Evolutionary conservation across 192 early-diverging fungal species (phyloP).

Genomic region (Gonapodya prolifera): DNA sequence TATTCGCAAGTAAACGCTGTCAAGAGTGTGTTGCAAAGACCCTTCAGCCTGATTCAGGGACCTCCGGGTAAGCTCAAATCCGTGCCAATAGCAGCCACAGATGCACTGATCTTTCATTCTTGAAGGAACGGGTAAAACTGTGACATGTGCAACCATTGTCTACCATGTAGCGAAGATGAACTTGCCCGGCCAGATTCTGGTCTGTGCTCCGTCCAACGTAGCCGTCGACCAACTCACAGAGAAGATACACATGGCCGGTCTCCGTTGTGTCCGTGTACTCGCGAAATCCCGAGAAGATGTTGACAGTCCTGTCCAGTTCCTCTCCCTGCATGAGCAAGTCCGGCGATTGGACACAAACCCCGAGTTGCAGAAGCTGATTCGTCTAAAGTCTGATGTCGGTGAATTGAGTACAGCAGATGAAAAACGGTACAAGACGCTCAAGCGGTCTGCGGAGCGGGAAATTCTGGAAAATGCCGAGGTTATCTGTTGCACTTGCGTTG

Average conservation of each 20-base stretch:
- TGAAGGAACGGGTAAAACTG: conserved; percentile 98
- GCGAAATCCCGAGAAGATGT: conserved; percentile 89
- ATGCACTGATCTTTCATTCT: conserved; percentile 23
- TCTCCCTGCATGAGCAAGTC: conserved; percentile 96
- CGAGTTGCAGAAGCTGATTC: conserved; percentile 84
- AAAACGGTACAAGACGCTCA: conserved; percentile 68
- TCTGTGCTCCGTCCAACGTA: conserved; percentile 97
- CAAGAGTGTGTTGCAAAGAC: conserved; percentile 80
- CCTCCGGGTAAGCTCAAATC: conserved; percentile 1
- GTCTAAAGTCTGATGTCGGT: conserved; percentile 75
- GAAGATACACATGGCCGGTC: conserved; percentile 86
- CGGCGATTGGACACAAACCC: conserved; percentile 86
- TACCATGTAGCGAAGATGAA: conserved; percentile 91
- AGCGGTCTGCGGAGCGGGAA: conserved; percentile 78
- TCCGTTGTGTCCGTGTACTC: conserved; percentile 89
- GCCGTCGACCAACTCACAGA: conserved; percentile 98
- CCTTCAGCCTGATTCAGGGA: conserved; percentile 88
- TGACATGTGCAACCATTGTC: conserved; percentile 93
- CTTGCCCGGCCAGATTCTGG: conserved; percentile 75
- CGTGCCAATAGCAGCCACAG: background rate
- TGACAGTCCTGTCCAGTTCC: conserved; percentile 84
- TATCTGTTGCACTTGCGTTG: conserved; percentile 92
- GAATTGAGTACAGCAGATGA: conserved; percentile 85
- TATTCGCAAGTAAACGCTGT: conserved; percentile 93
- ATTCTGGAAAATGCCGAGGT: conserved; percentile 91